Evolutionary conservation across 2,329 filamentous ascomycete species (phyloP), one percentile per base, ranked within the genome.

Genomic region (Cordyceps tenuipes): DNA sequence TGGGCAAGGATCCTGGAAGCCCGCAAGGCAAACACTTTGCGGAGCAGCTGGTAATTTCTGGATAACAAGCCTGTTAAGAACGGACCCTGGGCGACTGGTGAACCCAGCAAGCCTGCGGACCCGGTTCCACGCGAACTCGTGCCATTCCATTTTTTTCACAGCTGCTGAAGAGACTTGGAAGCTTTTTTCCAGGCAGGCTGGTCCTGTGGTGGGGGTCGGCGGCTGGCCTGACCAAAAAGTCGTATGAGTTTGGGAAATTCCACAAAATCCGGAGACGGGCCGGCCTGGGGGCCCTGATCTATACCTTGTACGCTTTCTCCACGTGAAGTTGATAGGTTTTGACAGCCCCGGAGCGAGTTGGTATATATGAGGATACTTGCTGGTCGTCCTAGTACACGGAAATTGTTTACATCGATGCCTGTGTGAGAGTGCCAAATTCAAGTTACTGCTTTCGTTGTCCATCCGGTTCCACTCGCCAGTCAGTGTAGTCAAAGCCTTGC

Each of bases 91-190:
- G 31, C 54, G n/a, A 19, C 21, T 13, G 47, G 47, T 48, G 26
- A 36, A 57, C 19, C 44, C 43, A 57, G 43, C 12, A 48, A 23
- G 41, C 3, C 19, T 8, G 43, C 12, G 44, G 15, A 31, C 34
- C 54, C 54, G 54, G 54, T 57, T 57, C 36, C 44, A 57, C 44
- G 34, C 54, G 54, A 57, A n/a, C 54, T 57, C 44, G 41, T 49
- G 54, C 54, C 44, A 57, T 48, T 43, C 54, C 44, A 57, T 39
- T 49, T 29, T 29, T 39, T 36, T 29, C 29, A 48, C 54, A 19
- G n/a, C 6, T 29, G 17, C 23, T 21, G 15, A 48, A 29, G 21
- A 41, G 31, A 26, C 19, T 8, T 23, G 15, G 44, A 49, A 10
- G 21, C 9, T 31, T 34, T 23, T 23, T 36, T 36, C 34, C 9